Base-by-base conservation (phyloP, 2,329 filamentous ascomycete genomes). In the Botrytis cinerea region DNA sequence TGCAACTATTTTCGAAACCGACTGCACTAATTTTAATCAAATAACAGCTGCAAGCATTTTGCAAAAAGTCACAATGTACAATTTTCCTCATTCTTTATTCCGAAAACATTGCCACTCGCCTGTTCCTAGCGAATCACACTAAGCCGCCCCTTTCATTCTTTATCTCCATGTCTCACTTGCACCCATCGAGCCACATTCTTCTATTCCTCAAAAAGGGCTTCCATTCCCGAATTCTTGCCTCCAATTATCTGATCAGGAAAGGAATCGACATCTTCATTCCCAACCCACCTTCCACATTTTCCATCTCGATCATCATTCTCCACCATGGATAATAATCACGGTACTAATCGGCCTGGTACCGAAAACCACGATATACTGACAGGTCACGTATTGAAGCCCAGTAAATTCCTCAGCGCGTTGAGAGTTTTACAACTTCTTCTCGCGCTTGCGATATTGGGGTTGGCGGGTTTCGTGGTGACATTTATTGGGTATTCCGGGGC, bases 381-480 rank as follows among this genome's bases (percentile, higher is more conserved):
- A 0, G 54, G 54, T 18, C 71, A 69, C 14, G 71, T 69, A 2
- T 28, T 73, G 16, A 61, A 18, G 54, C 63, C 71, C 1, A 46
- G 22, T 35, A 40, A n/a, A 38, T 25, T 22, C 0, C 28, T 61
- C 10, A 48, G 40, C 25, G 10, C 28, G 4, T 14, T 73, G 1
- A 40, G 59, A 18, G 25, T 71, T 2, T 40, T 73, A 2, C 67
- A 73, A 38, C 28, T 73, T 5, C 38, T 71, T 8, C 20, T 71
- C 43, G 72, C 72, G 2, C 20, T 73, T 16, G 48, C 67, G 16
- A 71, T 73, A 7, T 32, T 73, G 6, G 72, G 72, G 0, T 43
- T 71, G 40, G 68, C 72, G 14, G 72, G 46, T 12, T 73, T 57
- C 25, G 72, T 70, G 14, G 67, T 73, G 14, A 71, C 72, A 0